A percentile compares a stretch with the other conserved stretches of the same genome.
phyloP scores from a whole-genome alignment of 2,329 filamentous ascomycete genomes.

The Diaporthe sp. region DNA sequence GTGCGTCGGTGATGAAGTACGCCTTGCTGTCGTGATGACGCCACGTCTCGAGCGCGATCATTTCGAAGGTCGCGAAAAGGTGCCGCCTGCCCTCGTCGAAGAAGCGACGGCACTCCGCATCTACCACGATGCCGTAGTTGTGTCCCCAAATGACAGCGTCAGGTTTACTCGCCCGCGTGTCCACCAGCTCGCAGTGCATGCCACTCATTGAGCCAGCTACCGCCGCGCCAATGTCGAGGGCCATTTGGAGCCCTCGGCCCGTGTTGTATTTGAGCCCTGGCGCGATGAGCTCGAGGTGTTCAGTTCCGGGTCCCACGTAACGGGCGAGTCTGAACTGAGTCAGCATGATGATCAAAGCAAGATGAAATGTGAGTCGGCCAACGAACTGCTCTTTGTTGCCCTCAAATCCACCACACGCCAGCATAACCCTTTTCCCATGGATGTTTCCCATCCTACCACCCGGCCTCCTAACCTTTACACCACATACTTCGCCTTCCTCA shows the following conservation, averaged over 20 bases:
- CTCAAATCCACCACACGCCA: constrained; percentile 23
- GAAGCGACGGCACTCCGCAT: constrained; percentile 55
- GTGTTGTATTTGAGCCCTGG: constrained; percentile 26
- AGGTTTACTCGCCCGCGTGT: constrained; percentile 13
- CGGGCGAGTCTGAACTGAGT: constrained; percentile 11
- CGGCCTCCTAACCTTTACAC: neutral
- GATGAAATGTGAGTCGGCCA: too few species aligned
- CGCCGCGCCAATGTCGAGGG: constrained; percentile 22
- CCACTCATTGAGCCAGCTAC: constrained; percentile 28
- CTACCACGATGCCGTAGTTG: constrained; percentile 60
- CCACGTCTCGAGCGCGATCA: constrained; percentile 24
- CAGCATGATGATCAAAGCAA: neutral
- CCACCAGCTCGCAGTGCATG: constrained; percentile 31
- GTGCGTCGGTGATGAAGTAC: constrained; percentile 20
- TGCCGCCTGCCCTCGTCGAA: constrained; percentile 54
- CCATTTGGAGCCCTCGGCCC: constrained; percentile 24
- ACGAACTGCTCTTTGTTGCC: constrained; percentile 15
- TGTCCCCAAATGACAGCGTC: constrained; percentile 47
- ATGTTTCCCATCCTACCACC: constrained; percentile 5
- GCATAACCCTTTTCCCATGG: neutral
- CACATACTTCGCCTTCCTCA: constrained; percentile 18
- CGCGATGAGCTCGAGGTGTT: constrained; percentile 27
- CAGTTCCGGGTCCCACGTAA: constrained; percentile 10
- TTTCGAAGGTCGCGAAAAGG: constrained; percentile 58
- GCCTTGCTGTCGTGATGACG: constrained; percentile 16